phyloP scores from a whole-genome alignment of 2,329 filamentous ascomycete genomes.

The Aspergillus fumigatus region DNA sequence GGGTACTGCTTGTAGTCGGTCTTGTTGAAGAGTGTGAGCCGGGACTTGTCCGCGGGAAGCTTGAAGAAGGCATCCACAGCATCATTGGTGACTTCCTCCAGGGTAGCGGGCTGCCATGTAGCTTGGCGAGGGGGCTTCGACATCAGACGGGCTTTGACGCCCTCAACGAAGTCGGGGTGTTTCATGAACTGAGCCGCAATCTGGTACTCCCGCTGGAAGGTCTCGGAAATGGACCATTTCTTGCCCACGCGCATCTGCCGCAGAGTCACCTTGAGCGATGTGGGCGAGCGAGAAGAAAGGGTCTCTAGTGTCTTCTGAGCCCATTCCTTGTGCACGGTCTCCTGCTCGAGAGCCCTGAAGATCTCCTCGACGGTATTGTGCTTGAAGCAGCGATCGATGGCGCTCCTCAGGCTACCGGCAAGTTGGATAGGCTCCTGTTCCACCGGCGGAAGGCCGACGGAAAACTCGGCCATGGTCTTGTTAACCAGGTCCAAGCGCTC shows the following conservation, averaged over 20 bases:
- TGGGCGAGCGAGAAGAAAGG: slow-evolving; percentile 75
- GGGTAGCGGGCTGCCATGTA: slow-evolving; percentile 68
- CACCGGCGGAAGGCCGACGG: slow-evolving; percentile 67
- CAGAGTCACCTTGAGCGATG: slow-evolving; percentile 76
- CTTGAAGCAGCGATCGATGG: slow-evolving; percentile 80
- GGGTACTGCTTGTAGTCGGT: slow-evolving; percentile 69
- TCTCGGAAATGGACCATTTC: slow-evolving; percentile 74
- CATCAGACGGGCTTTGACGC: slow-evolving; percentile 77
- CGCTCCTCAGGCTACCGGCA: slow-evolving; percentile 65
- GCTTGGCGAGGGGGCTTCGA: slow-evolving; percentile 63
- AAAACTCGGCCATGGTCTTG: slow-evolving; percentile 86
- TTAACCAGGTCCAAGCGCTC: slow-evolving; percentile 70
- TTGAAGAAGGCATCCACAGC: slow-evolving; percentile 68
- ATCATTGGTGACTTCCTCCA: slow-evolving; percentile 60
- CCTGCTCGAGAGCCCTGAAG: slow-evolving; percentile 58
- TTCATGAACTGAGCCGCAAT: slow-evolving; percentile 87
- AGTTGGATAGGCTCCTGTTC: slow-evolving; percentile 62
- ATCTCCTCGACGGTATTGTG: slow-evolving; percentile 66
- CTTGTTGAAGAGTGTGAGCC: slow-evolving; percentile 59
- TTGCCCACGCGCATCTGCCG: slow-evolving; percentile 73
- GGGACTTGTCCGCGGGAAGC: slow-evolving; percentile 39
- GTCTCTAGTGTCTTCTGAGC: slow-evolving; percentile 71
- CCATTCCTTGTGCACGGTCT: slow-evolving; percentile 63
- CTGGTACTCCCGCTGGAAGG: slow-evolving; percentile 80
- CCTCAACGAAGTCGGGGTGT: slow-evolving; percentile 85